phyloP scores from a whole-genome alignment of 169 alveolate genomes.

The Theileria parva region DNA sequence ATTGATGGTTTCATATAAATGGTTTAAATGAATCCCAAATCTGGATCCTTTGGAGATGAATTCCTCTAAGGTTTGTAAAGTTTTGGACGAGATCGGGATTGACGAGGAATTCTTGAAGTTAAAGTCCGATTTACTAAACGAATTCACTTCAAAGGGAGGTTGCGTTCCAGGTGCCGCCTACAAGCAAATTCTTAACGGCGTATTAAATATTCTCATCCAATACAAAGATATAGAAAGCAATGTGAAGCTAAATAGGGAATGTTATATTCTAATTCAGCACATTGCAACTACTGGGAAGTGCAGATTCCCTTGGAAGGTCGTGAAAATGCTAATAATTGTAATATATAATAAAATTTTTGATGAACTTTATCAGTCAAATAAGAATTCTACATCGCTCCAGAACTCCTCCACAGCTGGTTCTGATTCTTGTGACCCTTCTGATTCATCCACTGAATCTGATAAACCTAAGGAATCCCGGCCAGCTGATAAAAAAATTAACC shows the following conservation, averaged over 20 bases:
- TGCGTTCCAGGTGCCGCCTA: slow-evolving; percentile 3
- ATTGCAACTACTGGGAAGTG: slow-evolving; percentile 29
- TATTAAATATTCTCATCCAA: slow-evolving; percentile 1
- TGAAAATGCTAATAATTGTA: slow-evolving; percentile 43
- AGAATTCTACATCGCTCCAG: background rate
- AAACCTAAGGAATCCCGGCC: slow-evolving; percentile 5
- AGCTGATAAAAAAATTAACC: background rate
- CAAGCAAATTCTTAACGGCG: slow-evolving; percentile 27
- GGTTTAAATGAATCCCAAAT: background rate
- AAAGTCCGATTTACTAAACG: slow-evolving; percentile 3
- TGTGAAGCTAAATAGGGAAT: slow-evolving; percentile 38
- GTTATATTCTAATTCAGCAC: slow-evolving; percentile 31
- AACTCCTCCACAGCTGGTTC: background rate
- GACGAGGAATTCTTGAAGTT: slow-evolving; percentile 25
- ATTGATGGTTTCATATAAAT: background rate
- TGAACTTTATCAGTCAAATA: slow-evolving; percentile 25
- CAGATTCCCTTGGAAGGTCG: slow-evolving; percentile 61
- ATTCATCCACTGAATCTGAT: background rate
- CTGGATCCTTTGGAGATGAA: background rate
- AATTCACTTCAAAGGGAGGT: slow-evolving; percentile 10
- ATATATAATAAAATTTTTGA: slow-evolving; percentile 48
- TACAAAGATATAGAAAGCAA: slow-evolving; percentile 9
- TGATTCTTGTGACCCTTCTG: background rate
- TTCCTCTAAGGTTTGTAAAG: slow-evolving; percentile 16
- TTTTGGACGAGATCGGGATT: slow-evolving; percentile 13